Conservation (phyloP, 768 basidiomycete species). For the Amanita rimosa region DNA sequence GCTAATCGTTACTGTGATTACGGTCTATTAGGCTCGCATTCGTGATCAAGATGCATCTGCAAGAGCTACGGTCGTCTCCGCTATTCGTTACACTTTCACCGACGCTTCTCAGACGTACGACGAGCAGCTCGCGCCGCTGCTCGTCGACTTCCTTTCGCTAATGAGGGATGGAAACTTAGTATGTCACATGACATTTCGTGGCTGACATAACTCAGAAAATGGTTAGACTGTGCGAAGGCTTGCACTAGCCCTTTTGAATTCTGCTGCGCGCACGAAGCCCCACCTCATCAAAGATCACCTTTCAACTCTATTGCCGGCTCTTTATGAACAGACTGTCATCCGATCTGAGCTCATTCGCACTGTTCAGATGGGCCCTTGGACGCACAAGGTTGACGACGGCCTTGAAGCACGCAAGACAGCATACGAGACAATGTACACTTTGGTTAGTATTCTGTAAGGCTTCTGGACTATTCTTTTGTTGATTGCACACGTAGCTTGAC, state of each 20-base stretch:
- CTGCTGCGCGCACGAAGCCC: slow-evolving; percentile 91
- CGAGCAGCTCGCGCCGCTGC: slow-evolving; percentile 76
- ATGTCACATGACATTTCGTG: slow-evolving; percentile 14
- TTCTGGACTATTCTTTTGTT: not conserved
- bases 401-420: slow-evolving; percentile 94
- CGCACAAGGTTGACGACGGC: slow-evolving; percentile 94
- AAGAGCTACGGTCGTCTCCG: slow-evolving; percentile 83
- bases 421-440: slow-evolving; percentile 93
- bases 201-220: not conserved
- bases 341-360: slow-evolving; percentile 75
- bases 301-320: slow-evolving; percentile 56
- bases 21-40: slow-evolving; percentile 44
- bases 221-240: slow-evolving; percentile 79
- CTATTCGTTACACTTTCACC: slow-evolving; percentile 89
- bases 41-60: slow-evolving; percentile 57
- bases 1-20: not conserved
- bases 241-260: slow-evolving; percentile 84
- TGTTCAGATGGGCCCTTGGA: slow-evolving; percentile 97
- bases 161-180: slow-evolving; percentile 88
- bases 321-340: slow-evolving; percentile 80
- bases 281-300: slow-evolving; percentile 85
- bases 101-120: slow-evolving; percentile 82
- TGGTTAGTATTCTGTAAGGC: slow-evolving; percentile 40
- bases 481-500: slow-evolving; percentile 49
- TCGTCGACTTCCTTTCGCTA: slow-evolving; percentile 85